Conservation (phyloP, 805 yeast genomes). For the Saccharomyces paradoxus region DNA sequence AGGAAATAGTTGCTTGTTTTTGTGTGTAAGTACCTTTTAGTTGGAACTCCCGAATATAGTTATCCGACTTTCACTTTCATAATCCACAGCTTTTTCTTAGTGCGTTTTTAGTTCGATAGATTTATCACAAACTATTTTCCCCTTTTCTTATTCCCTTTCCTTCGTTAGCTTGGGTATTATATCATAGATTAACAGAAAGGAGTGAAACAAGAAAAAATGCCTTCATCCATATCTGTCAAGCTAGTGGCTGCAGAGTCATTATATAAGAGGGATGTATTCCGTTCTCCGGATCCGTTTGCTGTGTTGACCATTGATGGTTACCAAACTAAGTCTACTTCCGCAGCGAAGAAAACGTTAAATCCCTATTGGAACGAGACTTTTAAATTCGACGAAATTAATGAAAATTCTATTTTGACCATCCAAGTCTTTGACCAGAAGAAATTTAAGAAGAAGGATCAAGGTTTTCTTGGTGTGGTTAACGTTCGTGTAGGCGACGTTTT, state of each 20-base stretch:
- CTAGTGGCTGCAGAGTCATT: constrained; percentile 94
- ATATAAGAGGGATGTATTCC: constrained; percentile 88
- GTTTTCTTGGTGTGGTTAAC: constrained; percentile 93
- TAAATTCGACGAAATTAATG: constrained; percentile 62
- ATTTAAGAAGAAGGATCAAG: constrained; percentile 97
- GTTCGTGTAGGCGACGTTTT: constrained; percentile 76
- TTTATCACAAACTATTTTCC: neutral
- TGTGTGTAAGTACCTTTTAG: neutral
- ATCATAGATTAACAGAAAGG: neutral
- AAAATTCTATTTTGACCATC: constrained; percentile 77
- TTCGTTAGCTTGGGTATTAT: neutral
- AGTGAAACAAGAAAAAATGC: constrained; percentile 9
- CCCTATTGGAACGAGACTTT: constrained; percentile 98
- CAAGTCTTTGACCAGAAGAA: constrained; percentile 96
- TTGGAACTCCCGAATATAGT: neutral
- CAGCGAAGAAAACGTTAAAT: constrained; percentile 85
- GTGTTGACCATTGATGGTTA: constrained; percentile 96
- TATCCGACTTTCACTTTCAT: neutral
- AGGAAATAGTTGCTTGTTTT: neutral
- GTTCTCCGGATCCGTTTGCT: constrained; percentile 97
- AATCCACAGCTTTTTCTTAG: neutral
- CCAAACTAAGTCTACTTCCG: constrained; percentile 90
- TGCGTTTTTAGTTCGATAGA: neutral
- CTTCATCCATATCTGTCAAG: constrained; percentile 46
- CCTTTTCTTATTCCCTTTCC: neutral